Conservation (phyloP, 352 stramenopile species). For the Halophytophthora batemanensis region DNA sequence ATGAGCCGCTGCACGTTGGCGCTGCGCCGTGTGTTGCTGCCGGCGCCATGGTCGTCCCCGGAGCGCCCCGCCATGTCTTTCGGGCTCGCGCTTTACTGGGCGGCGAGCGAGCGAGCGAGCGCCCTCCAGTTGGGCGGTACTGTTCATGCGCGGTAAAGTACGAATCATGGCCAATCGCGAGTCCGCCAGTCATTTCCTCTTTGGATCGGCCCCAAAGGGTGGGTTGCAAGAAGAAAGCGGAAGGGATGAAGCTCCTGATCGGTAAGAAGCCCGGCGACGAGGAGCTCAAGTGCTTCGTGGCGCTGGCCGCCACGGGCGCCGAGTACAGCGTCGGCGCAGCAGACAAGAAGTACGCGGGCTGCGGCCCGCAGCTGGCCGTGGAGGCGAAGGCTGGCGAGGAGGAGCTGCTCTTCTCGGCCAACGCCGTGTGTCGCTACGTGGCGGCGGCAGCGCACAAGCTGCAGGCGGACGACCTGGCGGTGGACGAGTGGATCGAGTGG, state of each 20-base stretch:
- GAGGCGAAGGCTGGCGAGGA: constrained; percentile 12
- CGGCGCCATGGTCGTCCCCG: constrained; percentile 9
- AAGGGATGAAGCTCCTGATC: constrained; percentile 65
- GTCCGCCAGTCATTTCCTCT: no score
- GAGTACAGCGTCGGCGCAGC: constrained; percentile 47
- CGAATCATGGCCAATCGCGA: no score
- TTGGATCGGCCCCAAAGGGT: no score
- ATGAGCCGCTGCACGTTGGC: constrained; percentile 72
- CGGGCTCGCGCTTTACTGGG: no score
- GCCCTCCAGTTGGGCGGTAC: no score
- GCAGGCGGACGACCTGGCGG: constrained; percentile 64
- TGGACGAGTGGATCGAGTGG: constrained; percentile 86
- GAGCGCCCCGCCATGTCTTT: constrained; percentile 23
- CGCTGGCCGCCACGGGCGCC: constrained; percentile 43
- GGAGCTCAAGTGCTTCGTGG: constrained; percentile 84
- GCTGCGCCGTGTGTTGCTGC: constrained; percentile 25
- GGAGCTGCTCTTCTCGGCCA: constrained; percentile 69
- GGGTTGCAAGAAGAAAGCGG: no score
- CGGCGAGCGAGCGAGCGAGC: no score
- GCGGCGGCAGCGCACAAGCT: constrained; percentile 47
- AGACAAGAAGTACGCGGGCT: constrained; percentile 58
- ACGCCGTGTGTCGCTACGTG: constrained; percentile 75
- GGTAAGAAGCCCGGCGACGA: constrained; percentile 53
- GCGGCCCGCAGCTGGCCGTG: constrained; percentile 51
- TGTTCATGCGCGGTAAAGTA: no score